Evolutionary conservation across 768 basidiomycete species (phyloP).

Genomic region (Cystoderma amianthinum): DNA sequence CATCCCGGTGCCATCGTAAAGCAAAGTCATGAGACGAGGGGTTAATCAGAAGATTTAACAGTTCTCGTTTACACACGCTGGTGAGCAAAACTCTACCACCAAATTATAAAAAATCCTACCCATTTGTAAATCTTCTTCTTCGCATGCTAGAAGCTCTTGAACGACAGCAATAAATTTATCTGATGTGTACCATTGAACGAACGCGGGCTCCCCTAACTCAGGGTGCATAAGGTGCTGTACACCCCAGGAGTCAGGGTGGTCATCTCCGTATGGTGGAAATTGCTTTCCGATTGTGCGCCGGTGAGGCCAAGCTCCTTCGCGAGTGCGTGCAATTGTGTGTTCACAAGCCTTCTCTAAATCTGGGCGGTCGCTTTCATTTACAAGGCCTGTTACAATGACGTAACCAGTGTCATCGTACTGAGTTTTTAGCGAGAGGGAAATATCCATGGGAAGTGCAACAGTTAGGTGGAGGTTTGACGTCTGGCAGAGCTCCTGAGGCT

Average conservation of each 20-base stretch:
- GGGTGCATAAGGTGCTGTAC: constrained; percentile 83
- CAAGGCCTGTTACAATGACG: constrained; percentile 53
- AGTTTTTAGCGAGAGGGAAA: constrained; percentile 26
- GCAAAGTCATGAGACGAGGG: constrained; percentile 60
- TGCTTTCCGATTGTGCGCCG: constrained; percentile 71
- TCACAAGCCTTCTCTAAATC: constrained; percentile 44
- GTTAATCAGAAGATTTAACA: constrained; percentile 74
- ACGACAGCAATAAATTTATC: constrained; percentile 35
- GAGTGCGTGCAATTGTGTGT: constrained; percentile 42
- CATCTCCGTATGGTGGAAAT: constrained; percentile 64
- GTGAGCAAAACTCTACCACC: too few relatives aligned
- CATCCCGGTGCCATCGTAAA: constrained; percentile 76
- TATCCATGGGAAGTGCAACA: too few relatives aligned
- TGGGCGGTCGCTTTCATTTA: constrained; percentile 29
- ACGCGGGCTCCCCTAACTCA: constrained; percentile 48
- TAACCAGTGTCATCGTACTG: constrained; percentile 60
- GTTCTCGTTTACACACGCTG: too few relatives aligned
- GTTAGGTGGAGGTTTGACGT: too few relatives aligned
- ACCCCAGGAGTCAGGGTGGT: constrained; percentile 68
- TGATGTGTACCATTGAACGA: constrained; percentile 65
- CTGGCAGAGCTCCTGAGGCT: too few relatives aligned
- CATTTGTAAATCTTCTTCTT: constrained; percentile 61
- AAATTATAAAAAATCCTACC: too few relatives aligned
- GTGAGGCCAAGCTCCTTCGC: constrained; percentile 55
- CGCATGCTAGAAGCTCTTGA: constrained; percentile 45